Percentiles rank a stretch among this genome's conserved stretches.
These are phyloP conservation scores for Vaccinium vitisidaea DNA, from an alignment of 148 eudicot species.

Conservation along the genomic window DNA sequence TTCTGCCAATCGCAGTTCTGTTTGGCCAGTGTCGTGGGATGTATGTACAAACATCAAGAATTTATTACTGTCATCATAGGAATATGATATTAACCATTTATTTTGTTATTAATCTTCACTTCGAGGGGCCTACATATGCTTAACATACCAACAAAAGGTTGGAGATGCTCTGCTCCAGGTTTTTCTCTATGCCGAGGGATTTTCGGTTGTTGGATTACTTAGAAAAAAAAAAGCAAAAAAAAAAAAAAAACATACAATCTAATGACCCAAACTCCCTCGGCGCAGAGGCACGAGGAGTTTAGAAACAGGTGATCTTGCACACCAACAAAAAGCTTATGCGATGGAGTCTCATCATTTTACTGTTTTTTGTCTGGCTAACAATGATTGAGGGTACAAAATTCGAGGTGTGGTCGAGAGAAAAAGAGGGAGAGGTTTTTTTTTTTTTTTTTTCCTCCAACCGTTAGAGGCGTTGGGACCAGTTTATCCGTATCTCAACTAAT, in stretches of 20 bases:
- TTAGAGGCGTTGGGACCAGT: too few species aligned
- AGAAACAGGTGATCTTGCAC: too few species aligned
- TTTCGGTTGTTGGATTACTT: too few species aligned
- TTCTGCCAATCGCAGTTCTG: background rate
- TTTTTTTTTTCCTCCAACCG: too few species aligned
- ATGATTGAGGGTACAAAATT: background rate
- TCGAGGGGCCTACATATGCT: background rate
- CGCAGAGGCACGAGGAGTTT: too few species aligned
- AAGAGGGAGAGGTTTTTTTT: background rate
- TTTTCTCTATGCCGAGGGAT: too few species aligned
- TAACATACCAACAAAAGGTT: background rate
- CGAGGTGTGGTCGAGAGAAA: background rate
- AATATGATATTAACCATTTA: background rate
- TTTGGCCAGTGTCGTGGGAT: background rate
- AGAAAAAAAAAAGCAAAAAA: too few species aligned
- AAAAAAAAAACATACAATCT: too few species aligned
- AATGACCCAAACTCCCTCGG: too few species aligned
- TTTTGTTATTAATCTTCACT: background rate
- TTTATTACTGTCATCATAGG: background rate
- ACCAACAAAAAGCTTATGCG: background rate
- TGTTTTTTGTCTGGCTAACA: background rate
- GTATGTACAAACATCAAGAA: background rate
- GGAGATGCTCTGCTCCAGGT: too few species aligned
- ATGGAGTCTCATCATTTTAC: background rate
- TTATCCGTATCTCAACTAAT: too few species aligned